Evolutionary conservation across 441 rosid species (phyloP).

Genomic region (Hura crepitans): DNA sequence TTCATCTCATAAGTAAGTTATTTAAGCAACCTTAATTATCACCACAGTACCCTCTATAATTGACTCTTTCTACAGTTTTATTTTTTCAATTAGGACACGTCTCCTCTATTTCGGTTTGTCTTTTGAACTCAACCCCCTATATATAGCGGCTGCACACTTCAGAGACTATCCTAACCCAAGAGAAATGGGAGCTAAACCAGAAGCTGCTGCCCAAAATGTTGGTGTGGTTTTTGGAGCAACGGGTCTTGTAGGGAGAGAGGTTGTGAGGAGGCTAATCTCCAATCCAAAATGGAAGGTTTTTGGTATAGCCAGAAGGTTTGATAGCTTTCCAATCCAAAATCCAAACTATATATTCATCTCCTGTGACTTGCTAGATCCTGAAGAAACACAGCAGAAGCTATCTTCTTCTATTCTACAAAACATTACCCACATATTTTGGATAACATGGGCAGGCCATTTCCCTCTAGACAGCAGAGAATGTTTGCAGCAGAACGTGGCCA

Average conservation of each 20-base stretch:
- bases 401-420: slow-evolving; percentile 31
- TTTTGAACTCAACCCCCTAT: no score
- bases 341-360: slow-evolving; percentile 59
- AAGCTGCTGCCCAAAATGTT: slow-evolving; percentile 25
- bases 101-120: no score
- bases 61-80: no score
- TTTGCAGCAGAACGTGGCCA: slow-evolving; percentile 59
- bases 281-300: slow-evolving; percentile 54
- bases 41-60: no score
- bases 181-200: slow-evolving; percentile 9
- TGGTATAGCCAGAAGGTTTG: slow-evolving; percentile 52
- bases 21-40: no score
- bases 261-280: slow-evolving; percentile 37
- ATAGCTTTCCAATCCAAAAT: slow-evolving; percentile 31
- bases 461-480: slow-evolving; percentile 55
- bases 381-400: slow-evolving; percentile 45
- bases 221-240: slow-evolving; percentile 58
- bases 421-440: slow-evolving; percentile 75
- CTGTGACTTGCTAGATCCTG: slow-evolving; percentile 63
- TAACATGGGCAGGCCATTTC: slow-evolving; percentile 69
- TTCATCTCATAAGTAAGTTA: no score
- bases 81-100: no score
- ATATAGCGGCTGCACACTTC: neutral
- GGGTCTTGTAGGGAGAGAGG: slow-evolving; percentile 59
- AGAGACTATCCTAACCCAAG: slow-evolving; percentile 1